These are phyloP conservation scores for Dictyophora rubrovolvata DNA, from an alignment of 768 basidiomycete genomes.

Conservation along the genomic window DNA sequence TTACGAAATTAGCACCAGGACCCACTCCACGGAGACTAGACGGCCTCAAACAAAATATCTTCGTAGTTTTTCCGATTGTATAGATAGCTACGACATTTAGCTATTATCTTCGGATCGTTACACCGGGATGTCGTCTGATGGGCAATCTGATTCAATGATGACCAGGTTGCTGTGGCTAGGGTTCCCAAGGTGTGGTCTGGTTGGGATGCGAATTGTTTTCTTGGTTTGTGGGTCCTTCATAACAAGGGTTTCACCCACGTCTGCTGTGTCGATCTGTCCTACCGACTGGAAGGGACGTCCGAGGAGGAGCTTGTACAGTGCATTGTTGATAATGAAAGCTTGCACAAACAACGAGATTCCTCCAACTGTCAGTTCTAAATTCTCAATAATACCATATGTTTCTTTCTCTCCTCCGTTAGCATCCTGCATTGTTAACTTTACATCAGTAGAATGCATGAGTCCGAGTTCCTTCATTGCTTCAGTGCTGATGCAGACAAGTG, in stretches of 20 bases:
- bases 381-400: conserved; percentile 7
- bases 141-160: neutral
- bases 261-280: conserved; percentile 11
- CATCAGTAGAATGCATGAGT: neutral
- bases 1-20: no score
- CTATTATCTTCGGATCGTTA: no score
- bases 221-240: neutral
- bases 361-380: conserved; percentile 6
- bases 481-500: conserved; percentile 1
- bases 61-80: no score
- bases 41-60: no score
- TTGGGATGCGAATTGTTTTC: neutral
- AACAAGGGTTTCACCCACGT: neutral
- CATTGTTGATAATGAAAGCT: conserved; percentile 3
- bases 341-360: neutral
- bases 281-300: conserved; percentile 1
- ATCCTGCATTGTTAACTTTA: neutral
- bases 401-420: neutral
- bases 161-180: neutral
- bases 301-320: neutral
- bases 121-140: neutral
- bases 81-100: no score
- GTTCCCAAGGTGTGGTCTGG: neutral
- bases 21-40: no score
- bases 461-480: neutral